phyloP scores from a whole-genome alignment of 1,284 basidiomycete species.

The Rugosomyces carneus region DNA sequence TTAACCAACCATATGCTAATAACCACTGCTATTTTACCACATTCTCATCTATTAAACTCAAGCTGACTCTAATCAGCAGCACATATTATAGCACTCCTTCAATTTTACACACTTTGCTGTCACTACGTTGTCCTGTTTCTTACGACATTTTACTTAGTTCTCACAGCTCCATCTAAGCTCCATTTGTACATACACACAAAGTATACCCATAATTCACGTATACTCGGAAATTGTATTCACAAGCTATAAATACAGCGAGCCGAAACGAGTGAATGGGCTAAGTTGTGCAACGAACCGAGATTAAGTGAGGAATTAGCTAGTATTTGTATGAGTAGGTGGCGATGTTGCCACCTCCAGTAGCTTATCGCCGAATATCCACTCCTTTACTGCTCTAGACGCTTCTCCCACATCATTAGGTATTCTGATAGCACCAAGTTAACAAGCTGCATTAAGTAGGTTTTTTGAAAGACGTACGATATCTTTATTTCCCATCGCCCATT shows the following conservation, averaged over 20 bases:
- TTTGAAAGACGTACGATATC: constrained; percentile 50
- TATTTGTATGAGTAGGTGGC: not conserved
- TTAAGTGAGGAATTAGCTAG: constrained; percentile 5
- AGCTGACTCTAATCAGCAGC: not conserved
- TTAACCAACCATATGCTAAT: not conserved
- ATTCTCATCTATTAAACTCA: not conserved
- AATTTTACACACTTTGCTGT: not conserved
- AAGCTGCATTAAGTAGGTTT: not conserved
- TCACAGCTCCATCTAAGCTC: constrained; percentile 8
- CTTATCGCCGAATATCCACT: constrained; percentile 36
- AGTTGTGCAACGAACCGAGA: not conserved
- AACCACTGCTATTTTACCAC: constrained; percentile 7
- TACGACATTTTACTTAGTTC: constrained; percentile 1
- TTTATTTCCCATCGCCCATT: constrained; percentile 81
- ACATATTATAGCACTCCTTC: not conserved
- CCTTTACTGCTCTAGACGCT: constrained; percentile 44
- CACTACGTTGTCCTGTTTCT: not conserved
- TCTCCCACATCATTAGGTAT: constrained; percentile 63
- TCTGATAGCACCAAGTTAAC: constrained; percentile 31
- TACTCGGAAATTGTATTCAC: constrained; percentile 11
- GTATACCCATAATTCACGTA: constrained; percentile 2
- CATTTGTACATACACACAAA: constrained; percentile 2
- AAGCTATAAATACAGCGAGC: constrained; percentile 2
- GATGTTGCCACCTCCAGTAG: not conserved
- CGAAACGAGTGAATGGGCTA: not conserved